These are phyloP conservation scores for Sporothrix globosa DNA, from an alignment of 2,329 filamentous ascomycete genomes.

Conservation along the genomic window DNA sequence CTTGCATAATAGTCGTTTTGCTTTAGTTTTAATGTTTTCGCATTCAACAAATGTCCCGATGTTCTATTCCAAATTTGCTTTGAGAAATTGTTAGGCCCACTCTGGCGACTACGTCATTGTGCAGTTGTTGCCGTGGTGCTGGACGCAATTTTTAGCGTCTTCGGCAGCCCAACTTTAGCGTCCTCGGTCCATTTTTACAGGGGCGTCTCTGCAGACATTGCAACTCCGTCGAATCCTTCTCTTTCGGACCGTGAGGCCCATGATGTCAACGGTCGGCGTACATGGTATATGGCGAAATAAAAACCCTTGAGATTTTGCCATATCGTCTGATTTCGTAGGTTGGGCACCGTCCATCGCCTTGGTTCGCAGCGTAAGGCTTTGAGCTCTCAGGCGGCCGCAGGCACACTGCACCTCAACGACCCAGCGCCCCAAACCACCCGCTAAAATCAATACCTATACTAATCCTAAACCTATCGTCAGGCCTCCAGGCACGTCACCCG, in stretches of 20 bases:
- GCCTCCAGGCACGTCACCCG: too few relatives aligned
- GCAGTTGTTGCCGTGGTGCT: not conserved
- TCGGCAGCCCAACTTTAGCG: not conserved
- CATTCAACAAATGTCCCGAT: not conserved
- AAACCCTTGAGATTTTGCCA: too few relatives aligned
- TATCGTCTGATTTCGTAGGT: not conserved
- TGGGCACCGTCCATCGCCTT: not conserved
- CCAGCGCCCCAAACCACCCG: not conserved
- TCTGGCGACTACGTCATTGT: constrained; percentile 22
- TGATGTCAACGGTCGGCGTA: too few relatives aligned
- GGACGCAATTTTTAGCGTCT: not conserved
- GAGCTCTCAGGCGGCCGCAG: not conserved
- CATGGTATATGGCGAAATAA: too few relatives aligned
- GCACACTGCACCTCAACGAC: not conserved
- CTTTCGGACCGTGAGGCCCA: too few relatives aligned
- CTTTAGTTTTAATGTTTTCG: not conserved
- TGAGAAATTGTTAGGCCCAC: too few relatives aligned
- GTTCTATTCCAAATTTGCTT: not conserved
- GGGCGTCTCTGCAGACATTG: too few relatives aligned
- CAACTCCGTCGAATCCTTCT: too few relatives aligned
- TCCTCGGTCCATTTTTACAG: not conserved
- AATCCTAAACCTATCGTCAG: too few relatives aligned
- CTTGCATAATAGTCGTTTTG: not conserved
- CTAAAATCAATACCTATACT: not conserved
- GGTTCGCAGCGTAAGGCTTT: too few relatives aligned